Conservation (phyloP, 2,329 filamentous ascomycete species). For the Chaetomium olivaceum region DNA sequence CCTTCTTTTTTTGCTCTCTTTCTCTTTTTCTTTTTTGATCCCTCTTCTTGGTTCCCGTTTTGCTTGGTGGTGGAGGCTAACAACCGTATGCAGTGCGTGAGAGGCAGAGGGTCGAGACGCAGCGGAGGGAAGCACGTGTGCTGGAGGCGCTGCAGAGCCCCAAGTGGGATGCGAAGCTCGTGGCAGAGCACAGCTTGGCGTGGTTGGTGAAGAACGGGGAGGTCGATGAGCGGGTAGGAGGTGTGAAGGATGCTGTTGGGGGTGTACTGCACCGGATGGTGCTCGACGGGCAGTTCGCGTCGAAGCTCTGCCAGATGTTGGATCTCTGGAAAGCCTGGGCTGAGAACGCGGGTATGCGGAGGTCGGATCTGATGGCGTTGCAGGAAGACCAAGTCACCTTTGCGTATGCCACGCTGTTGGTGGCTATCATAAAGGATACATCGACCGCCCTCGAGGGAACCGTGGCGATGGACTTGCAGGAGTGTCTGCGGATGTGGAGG, state of each 20-base stretch:
- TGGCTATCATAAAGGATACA: constrained; percentile 51
- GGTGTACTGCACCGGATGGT: constrained; percentile 55
- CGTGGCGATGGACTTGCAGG: constrained; percentile 54
- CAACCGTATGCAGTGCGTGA: constrained; percentile 44
- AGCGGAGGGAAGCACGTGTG: constrained; percentile 48
- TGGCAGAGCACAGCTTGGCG: constrained; percentile 46
- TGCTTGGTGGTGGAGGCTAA: neutral
- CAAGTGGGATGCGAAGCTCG: constrained; percentile 52
- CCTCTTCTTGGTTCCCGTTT: no score
- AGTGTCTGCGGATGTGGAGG: constrained; percentile 56
- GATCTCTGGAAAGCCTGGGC: constrained; percentile 57
- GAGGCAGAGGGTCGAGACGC: constrained; percentile 40
- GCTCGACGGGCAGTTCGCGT: constrained; percentile 48
- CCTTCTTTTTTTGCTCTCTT: neutral
- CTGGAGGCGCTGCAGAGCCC: constrained; percentile 56
- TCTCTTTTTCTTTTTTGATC: neutral
- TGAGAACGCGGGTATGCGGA: constrained; percentile 56
- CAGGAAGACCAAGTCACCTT: constrained; percentile 45
- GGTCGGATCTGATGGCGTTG: constrained; percentile 45
- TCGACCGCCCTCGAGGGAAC: constrained; percentile 49
- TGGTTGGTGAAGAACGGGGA: constrained; percentile 45
- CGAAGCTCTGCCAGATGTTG: constrained; percentile 46
- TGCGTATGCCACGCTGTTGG: constrained; percentile 50
- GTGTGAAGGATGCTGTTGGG: constrained; percentile 47
- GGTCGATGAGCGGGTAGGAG: constrained; percentile 23